Evolutionary conservation across 202 grass and related monocot genomes (phyloP), one percentile per base, ranked within the genome.

Genomic region (Setaria viridis): DNA sequence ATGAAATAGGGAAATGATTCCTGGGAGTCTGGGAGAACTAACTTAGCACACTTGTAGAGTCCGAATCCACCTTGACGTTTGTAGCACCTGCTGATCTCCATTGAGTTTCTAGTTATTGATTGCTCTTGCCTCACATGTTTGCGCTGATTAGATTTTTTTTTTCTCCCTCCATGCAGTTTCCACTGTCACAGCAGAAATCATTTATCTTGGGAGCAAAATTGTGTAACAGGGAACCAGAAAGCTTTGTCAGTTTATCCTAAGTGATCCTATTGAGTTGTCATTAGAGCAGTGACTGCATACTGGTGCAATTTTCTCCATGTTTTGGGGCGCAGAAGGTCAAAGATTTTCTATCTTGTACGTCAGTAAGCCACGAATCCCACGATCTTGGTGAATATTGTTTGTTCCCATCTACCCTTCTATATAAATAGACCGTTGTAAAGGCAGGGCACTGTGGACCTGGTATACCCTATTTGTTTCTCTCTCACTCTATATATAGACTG

Each of bases 181-280:
- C 3, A 33, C 32, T 11, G 15, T 29, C 34, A 56, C 39, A 3
- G 1, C 30, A 11, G 16, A 54, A 49, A 54, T 37, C n/a, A 67
- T 72, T 78, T 80, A 29, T 74, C 10, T 68, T 74, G 84, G 74
- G 49, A 81, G 74, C 74, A 73, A 14, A 80, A 92, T 77, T 81
- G 84, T 79, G 58, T 86, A 82, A 34, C 66, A 70, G n/a, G 39
- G 65, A 48, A 70, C 81, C 41, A 12, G 39, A 55, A 77, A 72
- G 72, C 29, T 54, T 87, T 19, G 21, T 17, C 34, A 0, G 21
- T 46, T 21, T 80, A 13, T 67, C 15, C 2, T 4, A 33, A 34
- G 21, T 41, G 48, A 59, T 51, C 79, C 43, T 20, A 7, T 58
- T 66, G 34, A 79, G 41, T 37, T 56, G 5, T 53, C 17, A 41